A percentile compares a stretch with the other conserved stretches of the same genome.
phyloP scores from a whole-genome alignment of 2,329 filamentous ascomycete genomes.

The Hypoxylon sp. region DNA sequence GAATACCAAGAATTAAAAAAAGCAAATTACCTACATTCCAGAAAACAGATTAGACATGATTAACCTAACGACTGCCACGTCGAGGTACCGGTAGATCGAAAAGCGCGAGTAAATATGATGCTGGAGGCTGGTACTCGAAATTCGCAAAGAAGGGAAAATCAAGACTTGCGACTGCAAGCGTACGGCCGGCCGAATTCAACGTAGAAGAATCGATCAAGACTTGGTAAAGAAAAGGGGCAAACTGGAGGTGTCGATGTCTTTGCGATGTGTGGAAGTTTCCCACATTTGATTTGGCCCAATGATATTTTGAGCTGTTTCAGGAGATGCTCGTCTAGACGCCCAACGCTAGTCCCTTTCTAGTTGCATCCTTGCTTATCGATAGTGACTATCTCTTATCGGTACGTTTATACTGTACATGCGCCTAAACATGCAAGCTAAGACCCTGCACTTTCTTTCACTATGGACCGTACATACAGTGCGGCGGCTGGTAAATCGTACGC shows the following conservation, averaged over 20 bases:
- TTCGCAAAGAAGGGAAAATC: conserved; percentile 11
- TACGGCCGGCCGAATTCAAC: conserved; percentile 23
- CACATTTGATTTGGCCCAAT: conserved; percentile 44
- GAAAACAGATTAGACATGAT: conserved; percentile 74
- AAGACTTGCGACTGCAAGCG: conserved; percentile 6
- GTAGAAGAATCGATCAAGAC: conserved; percentile 27
- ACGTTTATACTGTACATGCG: too few relatives aligned
- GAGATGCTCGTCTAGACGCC: conserved; percentile 40
- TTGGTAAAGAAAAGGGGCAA: conserved; percentile 35
- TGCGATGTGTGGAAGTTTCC: conserved; percentile 45
- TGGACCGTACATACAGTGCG: conserved; percentile 9
- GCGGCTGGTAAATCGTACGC: conserved; percentile 4
- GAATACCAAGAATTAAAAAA: conserved; percentile 32
- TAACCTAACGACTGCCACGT: conserved; percentile 46
- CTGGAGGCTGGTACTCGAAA: conserved; percentile 8
- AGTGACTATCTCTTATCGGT: conserved; percentile 2
- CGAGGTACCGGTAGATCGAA: conserved; percentile 36
- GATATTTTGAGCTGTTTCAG: conserved; percentile 46
- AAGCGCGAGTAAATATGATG: conserved; percentile 25
- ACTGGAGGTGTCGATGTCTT: conserved; percentile 24
- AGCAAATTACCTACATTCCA: conserved; percentile 68
- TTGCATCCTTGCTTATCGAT: conserved; percentile 28
- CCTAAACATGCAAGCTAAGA: neutral
- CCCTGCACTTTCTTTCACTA: neutral
- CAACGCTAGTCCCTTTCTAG: conserved; percentile 36